Evolutionary conservation across 2,329 filamentous ascomycete species (phyloP), one percentile per base, ranked within the genome.

Genomic region (Apiospora phragmitis): DNA sequence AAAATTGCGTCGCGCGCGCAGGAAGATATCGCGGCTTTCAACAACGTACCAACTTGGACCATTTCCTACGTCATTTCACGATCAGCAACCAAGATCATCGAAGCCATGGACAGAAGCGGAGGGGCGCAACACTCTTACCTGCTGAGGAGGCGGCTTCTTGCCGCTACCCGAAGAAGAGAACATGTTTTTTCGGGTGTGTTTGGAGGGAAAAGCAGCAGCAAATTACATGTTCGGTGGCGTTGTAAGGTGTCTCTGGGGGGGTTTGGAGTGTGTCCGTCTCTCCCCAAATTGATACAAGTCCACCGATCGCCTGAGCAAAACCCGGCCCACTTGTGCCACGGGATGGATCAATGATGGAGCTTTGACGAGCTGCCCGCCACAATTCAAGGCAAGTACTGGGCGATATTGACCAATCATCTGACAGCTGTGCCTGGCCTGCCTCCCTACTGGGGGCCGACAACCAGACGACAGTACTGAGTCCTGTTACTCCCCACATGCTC

Each of bases 21-120:
- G 55, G 32, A 8, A 62, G 29, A 5, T 21, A 38, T 38, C 24
- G 24, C 26, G 38, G 38, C 26, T 38, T 3, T 59, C 35, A 66
- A 65, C 18, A 59, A 86, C 87, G 79, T 92, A 98, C 96, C 95
- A 87, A 99, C 95, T 92, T 99, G 95, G 77, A 98, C 94, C 96
- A 99, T 99, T 88, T 99, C 96, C 94, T 98, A 86, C 80, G 76
- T 79, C 77, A 78, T 84, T 77, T 81, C 76, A 80, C 78, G 77
- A 79, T 80, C 80, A 75, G 75, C 69, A 68, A 72, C 70, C 71
- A 72, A 66, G 71, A 69, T 38, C 29, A 62, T 11, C 32, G 4
- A 38, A 38, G 21, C 49, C 68, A 41, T 62, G 66, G 45, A 67
- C 68, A 21, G 47, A 47, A 38, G 62, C 65, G 69, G 47, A 68